phyloP scores from a whole-genome alignment of 31 red algal species.

The Porphyra umbilicalis region DNA sequence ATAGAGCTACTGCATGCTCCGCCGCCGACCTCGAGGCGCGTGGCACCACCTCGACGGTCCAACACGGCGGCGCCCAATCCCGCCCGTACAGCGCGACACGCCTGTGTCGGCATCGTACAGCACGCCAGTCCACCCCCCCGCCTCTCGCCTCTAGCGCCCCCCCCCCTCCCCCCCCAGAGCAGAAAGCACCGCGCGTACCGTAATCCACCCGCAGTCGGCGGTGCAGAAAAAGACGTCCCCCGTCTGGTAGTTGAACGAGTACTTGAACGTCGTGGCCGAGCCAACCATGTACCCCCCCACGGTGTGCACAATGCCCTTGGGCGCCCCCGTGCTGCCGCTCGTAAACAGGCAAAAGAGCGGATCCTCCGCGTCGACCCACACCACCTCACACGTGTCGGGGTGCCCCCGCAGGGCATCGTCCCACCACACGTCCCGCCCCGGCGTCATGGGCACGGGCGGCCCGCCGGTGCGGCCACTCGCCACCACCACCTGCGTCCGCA shows the following conservation, averaged over 20 bases:
- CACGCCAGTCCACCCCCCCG: no score
- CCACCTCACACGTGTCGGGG: conserved; percentile 7
- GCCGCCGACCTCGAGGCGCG: no score
- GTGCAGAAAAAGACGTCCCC: conserved; percentile 62
- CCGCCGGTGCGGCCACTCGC: conserved; percentile 2
- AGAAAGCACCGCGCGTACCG: neutral
- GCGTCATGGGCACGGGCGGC: conserved; percentile 8
- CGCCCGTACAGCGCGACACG: no score
- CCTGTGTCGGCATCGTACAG: no score
- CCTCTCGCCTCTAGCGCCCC: no score
- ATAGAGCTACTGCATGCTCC: no score
- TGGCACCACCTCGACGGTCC: no score
- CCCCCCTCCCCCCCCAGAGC: no score
- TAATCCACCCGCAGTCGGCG: conserved; percentile 75
- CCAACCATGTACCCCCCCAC: conserved; percentile 53
- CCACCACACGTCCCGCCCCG: conserved; percentile 8
- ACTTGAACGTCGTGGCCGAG: conserved; percentile 30
- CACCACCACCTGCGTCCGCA: conserved; percentile 3
- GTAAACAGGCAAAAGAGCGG: conserved; percentile 68
- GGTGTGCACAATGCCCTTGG: conserved; percentile 66
- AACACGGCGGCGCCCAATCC: no score
- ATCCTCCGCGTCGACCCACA: conserved; percentile 60
- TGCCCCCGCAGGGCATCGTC: conserved; percentile 10
- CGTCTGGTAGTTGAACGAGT: conserved; percentile 37
- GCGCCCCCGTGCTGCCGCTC: conserved; percentile 43